phyloP scores from a whole-genome alignment of 2,329 filamentous ascomycete species.

The Chrysoporthe austroafricana region DNA sequence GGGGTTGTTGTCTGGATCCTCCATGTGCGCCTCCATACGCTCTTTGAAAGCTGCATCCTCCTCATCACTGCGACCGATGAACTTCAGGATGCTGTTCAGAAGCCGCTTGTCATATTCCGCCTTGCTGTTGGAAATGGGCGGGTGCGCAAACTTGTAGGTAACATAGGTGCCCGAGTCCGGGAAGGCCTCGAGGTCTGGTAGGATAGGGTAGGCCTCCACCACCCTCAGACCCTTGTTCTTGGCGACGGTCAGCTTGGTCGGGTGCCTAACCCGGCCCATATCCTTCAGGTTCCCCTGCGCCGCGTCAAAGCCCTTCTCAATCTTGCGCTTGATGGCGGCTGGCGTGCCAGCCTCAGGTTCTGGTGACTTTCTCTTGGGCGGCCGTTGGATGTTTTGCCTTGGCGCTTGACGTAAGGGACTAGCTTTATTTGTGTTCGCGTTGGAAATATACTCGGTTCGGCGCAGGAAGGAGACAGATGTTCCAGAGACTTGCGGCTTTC shows the following conservation, averaged over 20 bases:
- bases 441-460: slow-evolving; percentile 90
- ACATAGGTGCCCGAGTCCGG: slow-evolving; percentile 72
- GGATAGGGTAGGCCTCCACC: slow-evolving; percentile 62
- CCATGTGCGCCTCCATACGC: slow-evolving; percentile 57
- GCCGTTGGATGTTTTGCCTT: slow-evolving; percentile 40
- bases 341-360: slow-evolving; percentile 64
- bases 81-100: slow-evolving; percentile 63
- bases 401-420: slow-evolving; percentile 24
- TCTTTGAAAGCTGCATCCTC: slow-evolving; percentile 57
- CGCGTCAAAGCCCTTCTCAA: slow-evolving; percentile 62
- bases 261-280: slow-evolving; percentile 58
- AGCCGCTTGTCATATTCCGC: slow-evolving; percentile 63
- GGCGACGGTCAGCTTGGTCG: slow-evolving; percentile 47
- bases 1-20: slow-evolving; percentile 59
- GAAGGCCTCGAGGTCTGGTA: slow-evolving; percentile 71
- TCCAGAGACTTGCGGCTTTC: slow-evolving; percentile 78
- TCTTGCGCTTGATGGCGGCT: slow-evolving; percentile 70
- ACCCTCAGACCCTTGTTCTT: slow-evolving; percentile 54
- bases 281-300: slow-evolving; percentile 60
- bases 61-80: slow-evolving; percentile 58
- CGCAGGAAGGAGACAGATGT: slow-evolving; percentile 90
- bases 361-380: slow-evolving; percentile 57
- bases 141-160: slow-evolving; percentile 69
- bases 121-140: slow-evolving; percentile 54
- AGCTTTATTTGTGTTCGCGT: slow-evolving; percentile 27